Evolutionary conservation across 345 rosid genomes (phyloP), one percentile per base, ranked within the genome.

Genomic region (Clarkia xantiana): DNA sequence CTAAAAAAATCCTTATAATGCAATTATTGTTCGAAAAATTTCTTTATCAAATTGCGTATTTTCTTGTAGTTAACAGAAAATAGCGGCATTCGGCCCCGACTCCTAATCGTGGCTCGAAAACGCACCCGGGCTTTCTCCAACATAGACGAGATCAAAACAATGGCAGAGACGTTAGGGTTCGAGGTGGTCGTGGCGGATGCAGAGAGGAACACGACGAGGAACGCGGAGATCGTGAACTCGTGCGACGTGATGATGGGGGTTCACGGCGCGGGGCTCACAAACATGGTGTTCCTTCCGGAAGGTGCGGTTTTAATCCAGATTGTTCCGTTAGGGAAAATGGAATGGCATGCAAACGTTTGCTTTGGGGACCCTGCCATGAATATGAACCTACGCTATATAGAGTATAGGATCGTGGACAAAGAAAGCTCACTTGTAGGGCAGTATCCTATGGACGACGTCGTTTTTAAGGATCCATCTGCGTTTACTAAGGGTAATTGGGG

Each of bases 171-270:
- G 0, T 55, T 76, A 47, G 89, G 95, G 2, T 80, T 52, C 57
- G 19, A 69, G 17, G 88, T 81, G 43, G 63, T 65, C 2, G 71
- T 75, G 11, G 60, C 80, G 1, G 95, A 90, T 44, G 79, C 85
- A 14, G 75, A 67, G 22, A 18, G 51, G 8, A 66, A 77, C 14
- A 18, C 83, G 6, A 40, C 75, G 18, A 67, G 52, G 20, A 74
- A 76, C 23, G 65, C 94, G 0, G 62, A 53, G 49, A 63, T 62
- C 0, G 82, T 80, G 54, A 90, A 82, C 42, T 79, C 84, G 0
- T 90, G 95, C 40, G 95, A 90, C 45, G 91, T 82, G 41, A 60
- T 89, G 67, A 48, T 89, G 62, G 95, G 95, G 34, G 81, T 88
- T 47, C 94, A 78, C 54, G 97, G 97, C 45, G 97, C 95, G 12